Evolutionary conservation across 2,329 filamentous ascomycete species (phyloP).

Genomic region (Alternaria incomplexa): DNA sequence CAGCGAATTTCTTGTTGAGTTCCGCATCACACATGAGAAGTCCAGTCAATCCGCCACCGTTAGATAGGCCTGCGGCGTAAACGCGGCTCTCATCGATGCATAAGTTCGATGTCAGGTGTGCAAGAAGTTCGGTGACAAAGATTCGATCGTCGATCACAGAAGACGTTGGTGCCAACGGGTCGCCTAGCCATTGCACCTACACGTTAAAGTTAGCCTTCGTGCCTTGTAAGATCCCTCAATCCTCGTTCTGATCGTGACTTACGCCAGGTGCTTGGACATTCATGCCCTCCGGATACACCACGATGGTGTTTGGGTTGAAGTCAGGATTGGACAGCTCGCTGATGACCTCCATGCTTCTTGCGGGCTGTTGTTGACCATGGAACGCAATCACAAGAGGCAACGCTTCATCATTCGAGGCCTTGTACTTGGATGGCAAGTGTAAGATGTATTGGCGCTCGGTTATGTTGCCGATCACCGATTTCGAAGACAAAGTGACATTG

Average conservation of each 20-base stretch:
- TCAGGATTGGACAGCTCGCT: slow-evolving; percentile 25
- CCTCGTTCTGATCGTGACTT: neutral
- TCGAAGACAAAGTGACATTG: slow-evolving; percentile 27
- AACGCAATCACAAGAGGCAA: slow-evolving; percentile 26
- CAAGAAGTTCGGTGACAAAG: slow-evolving; percentile 52
- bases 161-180: slow-evolving; percentile 42
- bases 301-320: slow-evolving; percentile 24
- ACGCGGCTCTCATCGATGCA: slow-evolving; percentile 54
- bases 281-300: slow-evolving; percentile 30
- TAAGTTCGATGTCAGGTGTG: slow-evolving; percentile 45
- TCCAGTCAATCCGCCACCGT: slow-evolving; percentile 59
- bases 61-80: slow-evolving; percentile 59
- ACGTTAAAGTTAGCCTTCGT: neutral
- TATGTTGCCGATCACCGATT: slow-evolving; percentile 17
- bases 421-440: slow-evolving; percentile 23
- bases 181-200: slow-evolving; percentile 50
- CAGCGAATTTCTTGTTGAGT: slow-evolving; percentile 51
- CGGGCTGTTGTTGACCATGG: slow-evolving; percentile 26
- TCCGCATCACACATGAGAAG: slow-evolving; percentile 53
- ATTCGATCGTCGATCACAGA: slow-evolving; percentile 50
- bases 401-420: slow-evolving; percentile 16
- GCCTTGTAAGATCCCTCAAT: neutral
- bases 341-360: slow-evolving; percentile 27
- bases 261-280: slow-evolving; percentile 25
- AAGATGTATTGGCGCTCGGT: slow-evolving; percentile 24